Evolutionary conservation across 805 yeast genomes (phyloP), one percentile per base, ranked within the genome.

Genomic region (Kazachstania psychrophila): DNA sequence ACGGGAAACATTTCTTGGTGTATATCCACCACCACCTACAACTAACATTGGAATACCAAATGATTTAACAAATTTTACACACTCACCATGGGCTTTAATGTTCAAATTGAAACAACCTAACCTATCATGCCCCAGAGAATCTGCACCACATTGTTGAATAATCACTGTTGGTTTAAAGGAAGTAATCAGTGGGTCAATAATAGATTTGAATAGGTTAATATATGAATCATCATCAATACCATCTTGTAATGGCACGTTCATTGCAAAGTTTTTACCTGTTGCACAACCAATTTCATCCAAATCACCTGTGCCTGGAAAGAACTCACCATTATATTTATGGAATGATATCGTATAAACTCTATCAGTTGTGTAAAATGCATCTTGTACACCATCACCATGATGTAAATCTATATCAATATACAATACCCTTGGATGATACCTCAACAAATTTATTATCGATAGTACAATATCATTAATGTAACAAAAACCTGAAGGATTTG

Each of bases 121-220:
- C 49, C 95, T 73, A 66, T 92, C 99, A 28, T 96, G 95, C 28
- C 94, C 86, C 35, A 92, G 69, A 2, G 97, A 88, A 59, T 92
- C 99, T 20, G 96, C 98, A 33, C 99, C 99, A 66, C 96, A 87
- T 62, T 92, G 99, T 46, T 88, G 74, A n/a, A 92, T 96, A 43
- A 92, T 81, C 0, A 95, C 96, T 7, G 94, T 77, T 2, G 99
- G 99, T 61, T 84, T 95, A 62, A 82, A 92, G 40, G 78, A 75
- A 30, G 77, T 70, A 44, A 94, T 82, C 28, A 87, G 72, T 3
- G 96, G 97, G 58, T 87, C 96, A 49, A 94, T 79, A 33, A 92
- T 74, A 13, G 92, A 77, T 62, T 79, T 83, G 56, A 55, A 57
- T 6, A 57, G 44, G 27, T 54, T 52, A 9, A 56, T 53, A 57